Conservation (phyloP, 345 rosid genomes). For the Microthlaspi erraticum region DNA sequence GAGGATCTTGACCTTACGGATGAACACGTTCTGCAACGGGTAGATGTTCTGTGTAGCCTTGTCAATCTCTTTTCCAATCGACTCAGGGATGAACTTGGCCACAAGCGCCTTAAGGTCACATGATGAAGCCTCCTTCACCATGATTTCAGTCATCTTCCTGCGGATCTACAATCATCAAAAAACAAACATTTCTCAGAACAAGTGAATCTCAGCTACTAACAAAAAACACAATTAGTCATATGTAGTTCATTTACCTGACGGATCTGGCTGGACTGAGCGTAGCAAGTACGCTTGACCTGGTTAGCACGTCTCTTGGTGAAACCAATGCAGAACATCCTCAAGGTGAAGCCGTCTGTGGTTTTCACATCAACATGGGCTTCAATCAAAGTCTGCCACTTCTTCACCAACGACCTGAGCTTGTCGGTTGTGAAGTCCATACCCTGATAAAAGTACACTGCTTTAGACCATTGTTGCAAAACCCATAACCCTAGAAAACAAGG, state of each 20-base stretch:
- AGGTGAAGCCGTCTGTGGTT: constrained; percentile 79
- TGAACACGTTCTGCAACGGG: constrained; percentile 86
- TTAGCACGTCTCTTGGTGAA: constrained; percentile 92
- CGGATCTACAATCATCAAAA: constrained; percentile 60
- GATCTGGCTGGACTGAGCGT: constrained; percentile 94
- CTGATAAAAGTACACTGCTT: constrained; percentile 31
- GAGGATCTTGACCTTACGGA: constrained; percentile 88
- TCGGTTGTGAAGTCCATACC: constrained; percentile 96
- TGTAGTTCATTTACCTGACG: constrained; percentile 50
- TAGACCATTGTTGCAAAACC: too few relatives aligned
- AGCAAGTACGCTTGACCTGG: constrained; percentile 92
- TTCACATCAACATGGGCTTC: constrained; percentile 97
- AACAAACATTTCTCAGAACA: not conserved
- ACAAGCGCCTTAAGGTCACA: constrained; percentile 88
- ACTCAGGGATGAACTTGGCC: constrained; percentile 75
- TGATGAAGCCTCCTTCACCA: constrained; percentile 76
- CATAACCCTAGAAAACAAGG: too few relatives aligned
- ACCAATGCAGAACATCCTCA: constrained; percentile 89
- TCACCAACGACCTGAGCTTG: constrained; percentile 91
- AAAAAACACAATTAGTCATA: not conserved
- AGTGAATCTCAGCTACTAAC: not conserved
- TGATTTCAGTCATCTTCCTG: constrained; percentile 86
- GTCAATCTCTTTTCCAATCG: constrained; percentile 85
- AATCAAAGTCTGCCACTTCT: constrained; percentile 90
- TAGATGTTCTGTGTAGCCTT: constrained; percentile 78